Conservation (phyloP, 2,329 filamentous ascomycete genomes). For the Ophiosphaerella narmari region DNA sequence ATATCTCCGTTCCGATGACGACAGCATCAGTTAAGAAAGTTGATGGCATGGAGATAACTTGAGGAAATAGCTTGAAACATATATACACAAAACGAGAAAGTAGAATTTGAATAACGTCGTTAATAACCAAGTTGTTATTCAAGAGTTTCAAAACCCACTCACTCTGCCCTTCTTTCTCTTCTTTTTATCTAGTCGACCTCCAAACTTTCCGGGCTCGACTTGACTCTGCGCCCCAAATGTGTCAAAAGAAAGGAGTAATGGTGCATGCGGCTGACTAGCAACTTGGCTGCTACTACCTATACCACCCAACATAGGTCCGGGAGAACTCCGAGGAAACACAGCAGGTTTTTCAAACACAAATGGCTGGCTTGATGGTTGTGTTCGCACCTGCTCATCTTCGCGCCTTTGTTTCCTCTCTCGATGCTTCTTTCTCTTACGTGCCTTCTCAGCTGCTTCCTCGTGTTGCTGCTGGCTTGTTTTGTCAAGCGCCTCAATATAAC, state of each 20-base stretch:
- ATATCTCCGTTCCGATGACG: slow-evolving; percentile 12
- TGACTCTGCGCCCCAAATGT: slow-evolving; percentile 31
- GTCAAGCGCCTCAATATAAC: slow-evolving; percentile 36
- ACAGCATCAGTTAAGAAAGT: background rate
- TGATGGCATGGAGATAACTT: background rate
- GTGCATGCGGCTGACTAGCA: slow-evolving; percentile 11
- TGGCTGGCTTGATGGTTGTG: slow-evolving; percentile 27
- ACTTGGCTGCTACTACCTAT: slow-evolving; percentile 33
- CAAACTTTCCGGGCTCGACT: slow-evolving; percentile 41
- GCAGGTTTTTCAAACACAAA: slow-evolving; percentile 1
- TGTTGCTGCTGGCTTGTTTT: slow-evolving; percentile 45
- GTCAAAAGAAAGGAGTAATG: slow-evolving; percentile 4
- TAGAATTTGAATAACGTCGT: background rate
- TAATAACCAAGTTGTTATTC: background rate
- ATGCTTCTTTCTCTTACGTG: slow-evolving; percentile 46
- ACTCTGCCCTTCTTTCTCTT: slow-evolving; percentile 44
- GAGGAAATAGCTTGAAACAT: too few relatives aligned
- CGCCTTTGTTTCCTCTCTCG: slow-evolving; percentile 48
- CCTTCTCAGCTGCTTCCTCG: slow-evolving; percentile 42
- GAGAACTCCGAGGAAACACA: slow-evolving; percentile 30
- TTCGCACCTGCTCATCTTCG: slow-evolving; percentile 39
- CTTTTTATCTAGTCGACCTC: slow-evolving; percentile 38
- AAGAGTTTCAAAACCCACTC: slow-evolving; percentile 32
- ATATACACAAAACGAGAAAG: too few relatives aligned
- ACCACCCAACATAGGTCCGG: slow-evolving; percentile 26